Evolutionary conservation across 257 asterid genomes (phyloP), one percentile per base, ranked within the genome.

Genomic region (Verbena officinalis): DNA sequence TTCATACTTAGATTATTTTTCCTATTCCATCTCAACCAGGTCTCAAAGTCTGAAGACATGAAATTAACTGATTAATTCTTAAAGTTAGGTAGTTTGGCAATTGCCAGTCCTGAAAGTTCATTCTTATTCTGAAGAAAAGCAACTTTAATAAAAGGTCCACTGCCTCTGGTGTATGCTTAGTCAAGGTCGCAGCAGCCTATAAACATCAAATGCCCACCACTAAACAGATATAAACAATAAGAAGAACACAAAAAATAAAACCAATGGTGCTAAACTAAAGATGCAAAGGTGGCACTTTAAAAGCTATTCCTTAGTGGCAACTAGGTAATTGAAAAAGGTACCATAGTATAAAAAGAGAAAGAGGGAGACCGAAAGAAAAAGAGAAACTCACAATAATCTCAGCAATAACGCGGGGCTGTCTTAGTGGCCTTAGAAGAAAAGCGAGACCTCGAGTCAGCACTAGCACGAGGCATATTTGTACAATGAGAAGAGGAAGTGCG

Each of bases 401-500:
- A 23, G 84, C 88, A 59, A 82, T 65, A 42, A 82, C 85, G 1
- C 80, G 82, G 4, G 88, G 88, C 55, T 82, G 88, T 17, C 79
- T 67, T 20, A 82, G 68, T 33, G 84, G 84, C 78, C 52, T 67
- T 45, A 79, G 83, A 27, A 82, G 20, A 48, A 48, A 76, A 0
- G 83, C 83, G 2, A 82, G 75, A 0, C 53, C 36, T 17, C 84
- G 60, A 0, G 80, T 82, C 31, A 82, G 71, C 45, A 71, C 62
- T 5, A 82, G 59, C 15, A 78, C 81, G 1, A 78, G 78, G 77
- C 74, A 64, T 31, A 73, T 82, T 74, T 78, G 83, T 3, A 78
- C 2, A 17, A 76, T 78, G 50, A 74, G 21, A 3, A 79, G 74
- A 24, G 88, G 83, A 14, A 82, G 78, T 11, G 85, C 85, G 23